Conservation (phyloP, 1,139 yeast species). For the Kodamaea suecica region DNA sequence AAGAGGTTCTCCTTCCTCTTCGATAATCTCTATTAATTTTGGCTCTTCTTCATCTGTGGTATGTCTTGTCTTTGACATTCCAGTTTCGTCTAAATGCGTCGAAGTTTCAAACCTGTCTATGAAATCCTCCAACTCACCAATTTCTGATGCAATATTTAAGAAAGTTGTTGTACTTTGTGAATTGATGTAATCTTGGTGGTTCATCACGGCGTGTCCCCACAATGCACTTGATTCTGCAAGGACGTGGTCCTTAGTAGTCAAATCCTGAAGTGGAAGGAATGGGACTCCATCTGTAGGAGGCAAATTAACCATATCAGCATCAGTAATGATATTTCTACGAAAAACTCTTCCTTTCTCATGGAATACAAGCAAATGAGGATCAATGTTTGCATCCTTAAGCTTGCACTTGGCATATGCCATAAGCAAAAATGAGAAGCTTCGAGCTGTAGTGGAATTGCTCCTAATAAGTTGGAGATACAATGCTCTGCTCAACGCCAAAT, state of each 20-base stretch:
- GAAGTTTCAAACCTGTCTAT: constrained; percentile 45
- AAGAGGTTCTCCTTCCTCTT: too few species aligned
- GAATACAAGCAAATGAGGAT: constrained; percentile 38
- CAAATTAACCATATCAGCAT: constrained; percentile 22
- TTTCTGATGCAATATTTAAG: constrained; percentile 51
- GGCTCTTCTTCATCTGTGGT: neutral
- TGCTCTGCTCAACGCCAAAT: constrained; percentile 70
- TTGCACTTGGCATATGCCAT: constrained; percentile 52
- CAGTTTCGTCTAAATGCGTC: constrained; percentile 41
- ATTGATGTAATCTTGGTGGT: constrained; percentile 42
- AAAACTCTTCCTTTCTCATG: constrained; percentile 47
- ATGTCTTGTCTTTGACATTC: constrained; percentile 19
- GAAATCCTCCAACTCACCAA: constrained; percentile 49
- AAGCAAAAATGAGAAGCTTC: constrained; percentile 53
- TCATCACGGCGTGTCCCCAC: constrained; percentile 53
- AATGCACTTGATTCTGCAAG: constrained; percentile 78
- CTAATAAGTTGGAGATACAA: constrained; percentile 56
- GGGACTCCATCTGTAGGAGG: constrained; percentile 46
- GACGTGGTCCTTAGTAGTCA: constrained; percentile 42
- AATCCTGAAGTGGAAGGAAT: constrained; percentile 55
- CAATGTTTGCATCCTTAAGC: constrained; percentile 10
- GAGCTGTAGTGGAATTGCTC: constrained; percentile 34
- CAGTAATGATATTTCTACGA: constrained; percentile 43
- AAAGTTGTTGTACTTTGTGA: constrained; percentile 47
- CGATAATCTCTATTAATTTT: constrained; percentile 8